phyloP scores from a whole-genome alignment of 2,329 filamentous ascomycete genomes.

The Alternaria sp. region DNA sequence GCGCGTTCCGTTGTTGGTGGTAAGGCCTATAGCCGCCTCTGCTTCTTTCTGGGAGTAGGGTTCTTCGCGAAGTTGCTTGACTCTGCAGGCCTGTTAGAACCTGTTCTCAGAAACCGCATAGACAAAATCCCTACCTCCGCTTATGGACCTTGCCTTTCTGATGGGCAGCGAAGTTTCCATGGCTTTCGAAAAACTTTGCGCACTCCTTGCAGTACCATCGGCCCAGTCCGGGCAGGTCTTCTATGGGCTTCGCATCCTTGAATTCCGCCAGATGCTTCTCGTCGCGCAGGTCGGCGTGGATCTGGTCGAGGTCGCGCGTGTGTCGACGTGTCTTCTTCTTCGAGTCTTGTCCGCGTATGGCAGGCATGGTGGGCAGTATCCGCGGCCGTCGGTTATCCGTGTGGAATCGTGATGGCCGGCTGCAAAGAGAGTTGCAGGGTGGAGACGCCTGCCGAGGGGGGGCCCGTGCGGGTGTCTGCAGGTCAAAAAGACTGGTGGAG shows the following conservation, averaged over 20 bases:
- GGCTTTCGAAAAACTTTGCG: constrained; percentile 94
- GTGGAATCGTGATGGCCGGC: constrained; percentile 36
- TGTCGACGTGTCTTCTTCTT: constrained; percentile 60
- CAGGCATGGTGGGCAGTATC: constrained; percentile 55
- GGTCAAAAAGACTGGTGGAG: constrained; percentile 35
- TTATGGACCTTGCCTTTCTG: constrained; percentile 91
- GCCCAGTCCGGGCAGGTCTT: constrained; percentile 89
- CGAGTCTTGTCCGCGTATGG: constrained; percentile 59
- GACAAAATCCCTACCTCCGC: constrained; percentile 68
- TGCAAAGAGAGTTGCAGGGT: constrained; percentile 34
- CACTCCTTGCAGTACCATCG: constrained; percentile 90
- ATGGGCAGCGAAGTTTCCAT: constrained; percentile 77
- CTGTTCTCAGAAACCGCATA: neutral
- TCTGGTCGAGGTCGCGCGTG: constrained; percentile 87
- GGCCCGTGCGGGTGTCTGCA: constrained; percentile 39
- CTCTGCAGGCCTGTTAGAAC: constrained; percentile 59
- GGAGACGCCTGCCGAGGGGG: constrained; percentile 18
- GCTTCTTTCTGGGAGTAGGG: constrained; percentile 87
- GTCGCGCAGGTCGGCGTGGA: constrained; percentile 81
- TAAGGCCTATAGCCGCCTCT: constrained; percentile 78
- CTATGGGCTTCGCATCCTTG: constrained; percentile 78
- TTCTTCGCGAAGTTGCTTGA: constrained; percentile 82
- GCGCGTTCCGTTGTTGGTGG: constrained; percentile 70
- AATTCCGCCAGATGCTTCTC: constrained; percentile 81
- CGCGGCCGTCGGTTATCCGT: constrained; percentile 41